Evolutionary conservation across 768 basidiomycete genomes (phyloP).

Genomic region (Lyophyllum shimeji): DNA sequence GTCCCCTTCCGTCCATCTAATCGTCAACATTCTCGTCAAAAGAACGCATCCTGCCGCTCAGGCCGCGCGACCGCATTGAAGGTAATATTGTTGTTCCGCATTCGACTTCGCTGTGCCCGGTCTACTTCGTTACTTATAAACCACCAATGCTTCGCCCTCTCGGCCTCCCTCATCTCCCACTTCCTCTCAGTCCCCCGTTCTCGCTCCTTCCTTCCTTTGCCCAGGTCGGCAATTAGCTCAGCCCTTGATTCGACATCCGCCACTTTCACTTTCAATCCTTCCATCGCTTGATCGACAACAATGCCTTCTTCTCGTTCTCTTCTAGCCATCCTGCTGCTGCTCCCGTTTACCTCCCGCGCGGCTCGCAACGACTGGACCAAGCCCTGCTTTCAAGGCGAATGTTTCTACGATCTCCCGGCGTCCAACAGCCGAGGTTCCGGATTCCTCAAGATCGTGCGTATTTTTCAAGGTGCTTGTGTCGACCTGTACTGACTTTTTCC

Average conservation of each 20-base stretch:
- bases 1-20: not conserved
- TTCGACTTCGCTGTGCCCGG: not conserved
- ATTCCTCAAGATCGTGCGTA: constrained; percentile 36
- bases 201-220: constrained; percentile 4
- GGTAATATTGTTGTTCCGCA: not conserved
- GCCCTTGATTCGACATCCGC: not conserved
- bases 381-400: constrained; percentile 36
- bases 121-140: not conserved
- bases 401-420: constrained; percentile 35
- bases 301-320: not conserved
- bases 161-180: not conserved
- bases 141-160: not conserved
- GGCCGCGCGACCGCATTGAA: not conserved
- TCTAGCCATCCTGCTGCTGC: not conserved
- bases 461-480: not conserved
- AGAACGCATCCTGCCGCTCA: not conserved
- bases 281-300: not conserved
- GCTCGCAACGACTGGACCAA: constrained; percentile 39
- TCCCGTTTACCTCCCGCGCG: not conserved
- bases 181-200: not conserved
- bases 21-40: not conserved
- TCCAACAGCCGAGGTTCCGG: constrained; percentile 29
- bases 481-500: not conserved
- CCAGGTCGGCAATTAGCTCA: constrained; percentile 9
- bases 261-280: not conserved